phyloP scores from a whole-genome alignment of 257 asterid species.

The Catharanthus roseus region DNA sequence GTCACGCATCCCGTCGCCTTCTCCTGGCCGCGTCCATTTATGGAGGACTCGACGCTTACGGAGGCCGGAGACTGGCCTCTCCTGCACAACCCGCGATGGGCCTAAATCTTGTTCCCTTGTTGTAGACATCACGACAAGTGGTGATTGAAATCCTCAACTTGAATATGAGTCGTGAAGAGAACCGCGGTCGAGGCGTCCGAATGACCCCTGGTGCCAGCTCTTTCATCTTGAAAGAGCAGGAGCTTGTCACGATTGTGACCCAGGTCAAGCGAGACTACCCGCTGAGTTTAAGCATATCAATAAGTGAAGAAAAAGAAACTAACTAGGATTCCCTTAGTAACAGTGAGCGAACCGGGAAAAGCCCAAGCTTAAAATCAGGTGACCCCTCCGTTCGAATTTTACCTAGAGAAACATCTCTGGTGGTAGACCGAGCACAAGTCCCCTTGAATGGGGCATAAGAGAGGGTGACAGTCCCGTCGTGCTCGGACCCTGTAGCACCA shows the following conservation, averaged over 20 bases:
- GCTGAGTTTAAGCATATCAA: slow-evolving; percentile 48
- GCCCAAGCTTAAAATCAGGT: slow-evolving; percentile 46
- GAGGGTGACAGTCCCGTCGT: not conserved
- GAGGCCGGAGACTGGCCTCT: not conserved
- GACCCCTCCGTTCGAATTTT: too few species aligned
- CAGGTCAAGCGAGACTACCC: slow-evolving; percentile 30
- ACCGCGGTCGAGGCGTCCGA: not conserved
- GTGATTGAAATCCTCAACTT: slow-evolving; percentile 20
- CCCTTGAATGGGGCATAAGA: too few species aligned
- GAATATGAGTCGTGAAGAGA: not conserved
- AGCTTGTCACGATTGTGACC: not conserved
- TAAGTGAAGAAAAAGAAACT: slow-evolving; percentile 11
- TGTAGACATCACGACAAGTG: slow-evolving; percentile 35
- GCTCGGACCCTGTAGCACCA: slow-evolving; percentile 4
- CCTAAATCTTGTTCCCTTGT: slow-evolving; percentile 18
- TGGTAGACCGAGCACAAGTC: too few species aligned
- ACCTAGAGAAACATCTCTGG: not conserved
- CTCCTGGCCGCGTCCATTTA: not conserved
- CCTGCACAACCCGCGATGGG: not conserved
- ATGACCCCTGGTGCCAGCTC: not conserved
- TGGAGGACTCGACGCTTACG: not conserved
- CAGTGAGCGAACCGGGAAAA: slow-evolving; percentile 51
- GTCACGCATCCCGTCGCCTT: not conserved
- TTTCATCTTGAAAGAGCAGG: too few species aligned
- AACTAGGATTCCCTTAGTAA: slow-evolving; percentile 17